phyloP scores from a whole-genome alignment of 371 early-diverging fungal species.

The Funneliformis caledonium region DNA sequence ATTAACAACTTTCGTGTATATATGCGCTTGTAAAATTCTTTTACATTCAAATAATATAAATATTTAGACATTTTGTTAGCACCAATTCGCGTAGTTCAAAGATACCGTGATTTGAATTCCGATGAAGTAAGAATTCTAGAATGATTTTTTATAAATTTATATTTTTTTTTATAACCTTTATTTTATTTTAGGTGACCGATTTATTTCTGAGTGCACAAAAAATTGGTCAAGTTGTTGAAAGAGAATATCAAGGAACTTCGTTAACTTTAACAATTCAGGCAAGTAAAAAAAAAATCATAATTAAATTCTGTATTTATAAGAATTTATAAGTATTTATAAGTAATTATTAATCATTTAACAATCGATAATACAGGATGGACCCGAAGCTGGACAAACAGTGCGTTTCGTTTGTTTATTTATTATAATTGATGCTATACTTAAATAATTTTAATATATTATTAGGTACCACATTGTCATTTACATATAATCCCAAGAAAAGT shows the following conservation, averaged over 20 bases:
- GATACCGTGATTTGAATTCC: constrained; percentile 73
- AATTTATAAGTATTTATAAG: background rate
- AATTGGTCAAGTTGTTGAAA: constrained; percentile 78
- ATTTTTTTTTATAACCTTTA: too few relatives aligned
- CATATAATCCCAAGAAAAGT: constrained; percentile 89
- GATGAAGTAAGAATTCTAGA: constrained; percentile 65
- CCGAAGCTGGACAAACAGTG: constrained; percentile 42
- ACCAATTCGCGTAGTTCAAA: constrained; percentile 66
- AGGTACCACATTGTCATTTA: constrained; percentile 91
- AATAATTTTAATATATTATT: background rate
- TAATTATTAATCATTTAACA: background rate
- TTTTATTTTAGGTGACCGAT: constrained; percentile 57
- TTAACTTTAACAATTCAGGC: constrained; percentile 84
- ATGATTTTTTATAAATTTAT: background rate
- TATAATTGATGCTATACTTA: background rate
- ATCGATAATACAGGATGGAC: constrained; percentile 34
- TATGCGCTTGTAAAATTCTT: background rate
- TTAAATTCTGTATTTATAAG: background rate
- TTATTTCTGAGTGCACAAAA: constrained; percentile 78
- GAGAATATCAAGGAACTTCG: constrained; percentile 67
- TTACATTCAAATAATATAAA: background rate
- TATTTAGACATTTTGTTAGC: constrained; percentile 83
- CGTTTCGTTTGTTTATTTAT: background rate
- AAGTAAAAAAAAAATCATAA: background rate
- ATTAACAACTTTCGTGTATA: background rate